phyloP scores from a whole-genome alignment of 257 asterid genomes.

The Catharanthus roseus region DNA sequence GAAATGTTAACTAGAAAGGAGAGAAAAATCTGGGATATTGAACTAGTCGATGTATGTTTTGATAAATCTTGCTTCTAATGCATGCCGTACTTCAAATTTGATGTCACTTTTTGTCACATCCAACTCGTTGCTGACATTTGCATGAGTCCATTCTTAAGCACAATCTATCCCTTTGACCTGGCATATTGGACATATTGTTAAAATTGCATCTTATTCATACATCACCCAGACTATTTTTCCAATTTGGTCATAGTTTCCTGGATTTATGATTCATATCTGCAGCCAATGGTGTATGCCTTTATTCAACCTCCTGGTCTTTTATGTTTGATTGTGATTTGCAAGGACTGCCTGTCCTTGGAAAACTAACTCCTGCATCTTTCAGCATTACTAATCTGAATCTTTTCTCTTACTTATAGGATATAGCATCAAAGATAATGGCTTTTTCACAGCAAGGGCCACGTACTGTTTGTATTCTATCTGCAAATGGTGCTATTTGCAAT shows the following conservation, averaged over 20 bases:
- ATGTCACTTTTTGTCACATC: background rate
- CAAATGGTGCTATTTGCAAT: conserved; percentile 72
- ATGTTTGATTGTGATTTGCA: background rate
- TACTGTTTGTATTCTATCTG: conserved; percentile 74
- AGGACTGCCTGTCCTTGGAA: background rate
- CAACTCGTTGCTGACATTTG: background rate
- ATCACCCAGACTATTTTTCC: background rate
- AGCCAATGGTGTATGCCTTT: background rate
- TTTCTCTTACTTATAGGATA: conserved; percentile 47
- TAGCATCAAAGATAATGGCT: conserved; percentile 63
- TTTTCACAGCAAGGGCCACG: conserved; percentile 95
- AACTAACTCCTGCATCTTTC: background rate
- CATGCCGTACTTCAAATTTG: background rate
- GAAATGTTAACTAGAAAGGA: no score
- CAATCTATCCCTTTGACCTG: background rate
- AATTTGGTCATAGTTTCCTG: background rate
- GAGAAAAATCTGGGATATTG: background rate
- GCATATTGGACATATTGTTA: background rate
- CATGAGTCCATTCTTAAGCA: background rate
- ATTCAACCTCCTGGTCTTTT: background rate
- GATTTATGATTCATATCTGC: background rate
- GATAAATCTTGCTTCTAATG: background rate
- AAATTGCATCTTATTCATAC: background rate
- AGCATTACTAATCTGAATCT: background rate
- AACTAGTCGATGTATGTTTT: background rate